These are phyloP conservation scores for Glaciozyma martinii DNA, from an alignment of 768 basidiomycete genomes.

Conservation along the genomic window DNA sequence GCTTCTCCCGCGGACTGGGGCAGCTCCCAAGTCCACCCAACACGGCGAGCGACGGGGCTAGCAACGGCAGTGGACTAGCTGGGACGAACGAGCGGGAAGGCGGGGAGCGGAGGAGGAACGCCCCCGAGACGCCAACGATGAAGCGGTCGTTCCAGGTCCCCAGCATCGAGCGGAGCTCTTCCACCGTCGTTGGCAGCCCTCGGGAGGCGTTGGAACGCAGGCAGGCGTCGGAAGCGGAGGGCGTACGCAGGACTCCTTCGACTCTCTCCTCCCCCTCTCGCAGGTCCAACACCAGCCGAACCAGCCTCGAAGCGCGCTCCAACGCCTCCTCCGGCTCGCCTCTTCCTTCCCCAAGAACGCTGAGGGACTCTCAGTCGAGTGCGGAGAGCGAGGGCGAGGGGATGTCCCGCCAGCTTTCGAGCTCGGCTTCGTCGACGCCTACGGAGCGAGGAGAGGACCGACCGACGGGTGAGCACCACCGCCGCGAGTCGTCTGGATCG, in stretches of 20 bases:
- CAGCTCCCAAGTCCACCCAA: conserved; percentile 16
- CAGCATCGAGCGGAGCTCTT: background rate
- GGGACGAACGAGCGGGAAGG: background rate
- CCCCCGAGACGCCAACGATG: conserved; percentile 12
- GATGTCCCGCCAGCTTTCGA: background rate
- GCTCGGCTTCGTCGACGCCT: no score
- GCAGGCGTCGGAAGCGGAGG: no score
- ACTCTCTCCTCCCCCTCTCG: background rate
- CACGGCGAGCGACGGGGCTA: conserved; percentile 13
- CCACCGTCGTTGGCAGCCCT: conserved; percentile 3
- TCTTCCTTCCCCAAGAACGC: no score
- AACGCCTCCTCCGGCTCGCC: no score
- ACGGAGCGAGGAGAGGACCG: no score
- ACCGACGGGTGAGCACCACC: no score
- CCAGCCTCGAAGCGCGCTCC: no score
- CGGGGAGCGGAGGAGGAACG: background rate
- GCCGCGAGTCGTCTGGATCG: background rate
- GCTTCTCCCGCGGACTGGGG: background rate
- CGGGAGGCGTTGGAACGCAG: background rate
- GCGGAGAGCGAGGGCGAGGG: background rate
- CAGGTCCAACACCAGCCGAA: background rate
- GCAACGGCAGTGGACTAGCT: background rate
- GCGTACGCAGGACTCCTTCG: no score
- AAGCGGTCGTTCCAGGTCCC: background rate
- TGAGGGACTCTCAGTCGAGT: background rate